These are phyloP conservation scores for Mucor racemosus DNA, from an alignment of 371 early-diverging fungal species.

Conservation along the genomic window DNA sequence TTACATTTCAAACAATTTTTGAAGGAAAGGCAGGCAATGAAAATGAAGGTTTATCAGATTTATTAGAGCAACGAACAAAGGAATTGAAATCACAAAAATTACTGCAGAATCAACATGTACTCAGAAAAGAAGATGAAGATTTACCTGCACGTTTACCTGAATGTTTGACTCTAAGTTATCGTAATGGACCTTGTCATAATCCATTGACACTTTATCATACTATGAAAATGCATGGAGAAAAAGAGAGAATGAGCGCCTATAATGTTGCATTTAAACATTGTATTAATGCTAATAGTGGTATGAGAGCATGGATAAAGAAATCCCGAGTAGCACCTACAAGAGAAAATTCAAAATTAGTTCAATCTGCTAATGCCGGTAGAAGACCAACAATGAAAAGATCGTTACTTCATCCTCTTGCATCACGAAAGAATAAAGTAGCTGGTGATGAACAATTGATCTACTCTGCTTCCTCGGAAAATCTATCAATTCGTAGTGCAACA, in stretches of 20 bases:
- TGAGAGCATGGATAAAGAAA: conserved; percentile 43
- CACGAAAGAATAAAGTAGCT: conserved; percentile 15
- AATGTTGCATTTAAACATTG: conserved; percentile 49
- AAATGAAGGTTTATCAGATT: conserved; percentile 43
- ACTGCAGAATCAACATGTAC: conserved; percentile 4
- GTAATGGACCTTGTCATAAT: conserved; percentile 43
- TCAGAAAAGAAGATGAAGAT: conserved; percentile 18
- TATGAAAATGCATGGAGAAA: conserved; percentile 45
- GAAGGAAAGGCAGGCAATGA: conserved; percentile 36
- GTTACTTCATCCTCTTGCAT: conserved; percentile 22
- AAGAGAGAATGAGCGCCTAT: conserved; percentile 43
- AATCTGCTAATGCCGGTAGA: not conserved
- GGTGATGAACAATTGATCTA: conserved; percentile 16
- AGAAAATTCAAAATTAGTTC: conserved; percentile 23
- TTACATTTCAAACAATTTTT: conserved; percentile 47
- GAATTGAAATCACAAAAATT: conserved; percentile 33
- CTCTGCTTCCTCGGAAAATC: conserved; percentile 17
- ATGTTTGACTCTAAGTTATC: conserved; percentile 43
- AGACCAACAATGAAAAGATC: conserved; percentile 22
- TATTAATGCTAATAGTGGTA: conserved; percentile 46
- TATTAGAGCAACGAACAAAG: conserved; percentile 42
- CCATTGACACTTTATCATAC: conserved; percentile 53
- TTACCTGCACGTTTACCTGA: conserved; percentile 30
- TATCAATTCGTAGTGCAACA: not conserved
- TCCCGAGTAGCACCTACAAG: conserved; percentile 16